Base-by-base conservation (phyloP, 805 yeast genomes). In the Limtongia smithiae region DNA sequence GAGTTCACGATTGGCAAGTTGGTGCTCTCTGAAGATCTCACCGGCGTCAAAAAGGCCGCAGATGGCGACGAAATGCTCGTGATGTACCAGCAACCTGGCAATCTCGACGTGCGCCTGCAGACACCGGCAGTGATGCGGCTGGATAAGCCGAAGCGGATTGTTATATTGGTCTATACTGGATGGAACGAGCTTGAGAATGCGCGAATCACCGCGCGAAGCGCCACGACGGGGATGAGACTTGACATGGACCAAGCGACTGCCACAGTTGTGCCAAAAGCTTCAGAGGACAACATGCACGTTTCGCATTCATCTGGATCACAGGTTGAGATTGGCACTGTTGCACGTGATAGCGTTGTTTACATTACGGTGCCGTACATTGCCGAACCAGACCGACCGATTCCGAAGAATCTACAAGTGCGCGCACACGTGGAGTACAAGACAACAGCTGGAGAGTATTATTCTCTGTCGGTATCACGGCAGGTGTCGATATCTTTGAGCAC, bases 401-500 rank as follows among this genome's bases (percentile, higher is more conserved):
- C 28, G 9, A 25, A 25, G 28, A 25, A 6, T 30, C 47, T 61
- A 4, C 38, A 46, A 15, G 46, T 63, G 4, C 58, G 57, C 12
- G 47, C 68, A 5, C 52, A 50, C 3, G 59, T 62, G 17, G 53
- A 50, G 36, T 27, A 64, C 44, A 46, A 63, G 37, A 47, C 60
- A 50, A 44, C 52, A 21, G 53, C 50, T 12, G 58, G 45, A 3
- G 58, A 51, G 50, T 57, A 27, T 54, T 60, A 42, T 57, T 62
- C 42, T 17, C 62, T 41, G 55, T 44, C 55, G 4, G 53, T 37
- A 6, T 15, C 46, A 5, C 49, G 48, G 9, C 43, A 39, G 21
- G 37, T 43, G n/a, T 42, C 55, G 11, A 40, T 52, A 15, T 66
- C 77, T 0, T 68, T 86, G 33, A 71, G 77, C 4, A 68, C 85